These are phyloP conservation scores for Allium sativum DNA, from an alignment of 106 monocot genomes.

Conservation along the genomic window DNA sequence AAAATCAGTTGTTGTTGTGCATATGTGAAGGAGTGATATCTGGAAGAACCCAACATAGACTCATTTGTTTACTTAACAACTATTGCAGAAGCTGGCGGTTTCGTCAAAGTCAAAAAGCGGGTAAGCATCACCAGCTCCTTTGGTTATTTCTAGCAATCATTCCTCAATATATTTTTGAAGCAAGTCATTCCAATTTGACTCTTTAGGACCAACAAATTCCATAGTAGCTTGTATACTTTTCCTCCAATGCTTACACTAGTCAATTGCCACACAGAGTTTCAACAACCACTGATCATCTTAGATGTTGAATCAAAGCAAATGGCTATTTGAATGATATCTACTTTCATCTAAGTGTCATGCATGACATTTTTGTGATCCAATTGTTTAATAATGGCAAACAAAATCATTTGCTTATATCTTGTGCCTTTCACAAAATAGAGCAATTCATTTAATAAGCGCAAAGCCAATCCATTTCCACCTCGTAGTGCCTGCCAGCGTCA, in stretches of 20 bases:
- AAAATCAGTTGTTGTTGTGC: slow-evolving; percentile 39
- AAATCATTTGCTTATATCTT: slow-evolving; percentile 73
- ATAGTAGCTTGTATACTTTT: slow-evolving; percentile 70
- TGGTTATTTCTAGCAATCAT: slow-evolving; percentile 85
- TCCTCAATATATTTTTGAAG: slow-evolving; percentile 76
- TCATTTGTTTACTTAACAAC: slow-evolving; percentile 73
- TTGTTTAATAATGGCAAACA: slow-evolving; percentile 62
- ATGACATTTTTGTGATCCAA: slow-evolving; percentile 86
- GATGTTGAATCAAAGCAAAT: slow-evolving; percentile 50
- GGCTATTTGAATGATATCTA: slow-evolving; percentile 60
- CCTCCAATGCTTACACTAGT: slow-evolving; percentile 84
- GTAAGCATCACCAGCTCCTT: slow-evolving; percentile 61
- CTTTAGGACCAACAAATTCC: slow-evolving; percentile 43
- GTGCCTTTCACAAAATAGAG: slow-evolving; percentile 40
- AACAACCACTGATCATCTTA: slow-evolving; percentile 41
- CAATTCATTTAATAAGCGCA: slow-evolving; percentile 63
- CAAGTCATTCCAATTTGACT: slow-evolving; percentile 47
- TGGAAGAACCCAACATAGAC: slow-evolving; percentile 75
- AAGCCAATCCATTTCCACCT: slow-evolving; percentile 51
- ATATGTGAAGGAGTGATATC: slow-evolving; percentile 53
- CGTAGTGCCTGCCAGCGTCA: slow-evolving; percentile 61
- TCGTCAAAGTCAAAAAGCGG: slow-evolving; percentile 76
- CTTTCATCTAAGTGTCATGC: slow-evolving; percentile 55
- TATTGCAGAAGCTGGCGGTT: slow-evolving; percentile 33
- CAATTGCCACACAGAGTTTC: slow-evolving; percentile 59